phyloP scores from a whole-genome alignment of 1,139 yeast genomes.

The Taiozyma onychis region DNA sequence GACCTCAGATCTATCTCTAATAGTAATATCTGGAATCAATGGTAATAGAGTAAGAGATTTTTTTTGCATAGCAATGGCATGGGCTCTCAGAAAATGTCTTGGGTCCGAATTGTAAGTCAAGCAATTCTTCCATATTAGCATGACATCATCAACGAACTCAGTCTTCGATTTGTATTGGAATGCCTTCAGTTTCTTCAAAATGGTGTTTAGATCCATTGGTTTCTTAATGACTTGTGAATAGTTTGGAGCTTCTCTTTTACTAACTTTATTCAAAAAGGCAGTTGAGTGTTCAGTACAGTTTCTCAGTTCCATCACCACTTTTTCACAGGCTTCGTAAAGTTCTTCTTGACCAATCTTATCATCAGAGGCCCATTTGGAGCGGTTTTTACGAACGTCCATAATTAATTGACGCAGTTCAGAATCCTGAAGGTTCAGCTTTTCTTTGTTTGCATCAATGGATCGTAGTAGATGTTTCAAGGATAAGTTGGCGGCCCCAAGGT shows the following conservation, averaged over 20 bases:
- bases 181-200: constrained; percentile 78
- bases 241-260: constrained; percentile 96
- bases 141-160: constrained; percentile 87
- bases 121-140: constrained; percentile 95
- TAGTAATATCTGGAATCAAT: constrained; percentile 79
- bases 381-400: constrained; percentile 87
- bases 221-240: constrained; percentile 83
- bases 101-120: constrained; percentile 93
- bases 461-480: constrained; percentile 77
- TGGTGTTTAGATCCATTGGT: constrained; percentile 97
- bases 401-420: constrained; percentile 78
- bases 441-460: constrained; percentile 74
- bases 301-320: constrained; percentile 83
- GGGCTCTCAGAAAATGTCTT: constrained; percentile 81
- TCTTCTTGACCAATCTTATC: constrained; percentile 97
- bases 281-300: constrained; percentile 96
- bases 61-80: constrained; percentile 95
- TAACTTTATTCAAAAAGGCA: constrained; percentile 89
- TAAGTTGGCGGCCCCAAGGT: constrained; percentile 75
- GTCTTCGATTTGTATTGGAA: constrained; percentile 78
- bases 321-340: constrained; percentile 93
- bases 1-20: constrained; percentile 77
- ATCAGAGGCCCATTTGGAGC: constrained; percentile 97
- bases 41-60: constrained; percentile 74
- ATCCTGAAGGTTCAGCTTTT: constrained; percentile 71